Evolutionary conservation across 106 monocot genomes (phyloP).

Genomic region (Dendrobium officinale): DNA sequence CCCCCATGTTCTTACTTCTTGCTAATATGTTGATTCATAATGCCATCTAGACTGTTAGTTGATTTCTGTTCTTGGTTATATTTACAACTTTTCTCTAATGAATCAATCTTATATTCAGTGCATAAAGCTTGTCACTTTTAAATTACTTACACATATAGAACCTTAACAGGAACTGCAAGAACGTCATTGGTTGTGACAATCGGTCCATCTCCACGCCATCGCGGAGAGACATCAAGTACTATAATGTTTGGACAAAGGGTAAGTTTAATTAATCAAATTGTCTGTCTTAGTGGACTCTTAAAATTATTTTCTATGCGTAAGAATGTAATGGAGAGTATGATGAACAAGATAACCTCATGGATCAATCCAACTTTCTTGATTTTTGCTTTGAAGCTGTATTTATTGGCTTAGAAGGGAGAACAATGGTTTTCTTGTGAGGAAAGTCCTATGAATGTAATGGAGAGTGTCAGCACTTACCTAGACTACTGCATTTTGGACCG

Average conservation of each 20-base stretch:
- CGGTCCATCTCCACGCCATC: constrained; percentile 95
- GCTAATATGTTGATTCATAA: background rate
- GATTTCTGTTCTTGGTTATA: background rate
- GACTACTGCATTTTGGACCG: too few species aligned
- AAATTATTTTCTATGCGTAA: background rate
- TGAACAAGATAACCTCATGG: too few species aligned
- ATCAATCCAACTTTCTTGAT: too few species aligned
- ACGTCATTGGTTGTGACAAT: constrained; percentile 96
- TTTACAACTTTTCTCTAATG: background rate
- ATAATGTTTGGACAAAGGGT: constrained; percentile 99
- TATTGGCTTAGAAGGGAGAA: too few species aligned
- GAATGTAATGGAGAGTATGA: background rate
- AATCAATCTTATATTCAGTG: background rate
- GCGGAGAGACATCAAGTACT: constrained; percentile 96
- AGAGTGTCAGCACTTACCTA: too few species aligned
- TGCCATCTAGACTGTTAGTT: background rate
- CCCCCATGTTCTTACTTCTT: background rate
- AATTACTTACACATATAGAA: background rate
- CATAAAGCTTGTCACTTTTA: background rate
- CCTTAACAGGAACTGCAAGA: constrained; percentile 75
- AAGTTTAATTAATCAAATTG: constrained; percentile 15
- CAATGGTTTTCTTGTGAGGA: too few species aligned
- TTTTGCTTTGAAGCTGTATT: too few species aligned
- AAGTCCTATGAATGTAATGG: too few species aligned
- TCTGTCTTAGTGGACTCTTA: background rate